Conservation (phyloP, 164 flowering plant genomes). For the Malania oleifera region DNA sequence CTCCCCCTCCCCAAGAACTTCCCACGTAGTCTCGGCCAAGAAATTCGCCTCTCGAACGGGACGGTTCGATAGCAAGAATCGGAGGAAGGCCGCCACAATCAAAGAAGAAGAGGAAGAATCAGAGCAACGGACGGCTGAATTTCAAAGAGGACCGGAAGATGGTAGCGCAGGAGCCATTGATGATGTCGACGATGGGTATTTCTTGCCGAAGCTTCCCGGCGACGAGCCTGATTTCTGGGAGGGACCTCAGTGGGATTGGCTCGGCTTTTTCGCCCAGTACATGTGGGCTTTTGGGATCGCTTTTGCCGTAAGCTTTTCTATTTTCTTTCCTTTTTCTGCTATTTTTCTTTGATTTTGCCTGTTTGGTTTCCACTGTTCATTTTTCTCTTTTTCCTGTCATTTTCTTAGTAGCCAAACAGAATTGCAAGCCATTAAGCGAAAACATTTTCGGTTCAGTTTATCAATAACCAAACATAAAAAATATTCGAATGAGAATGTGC, state of each 20-base stretch:
- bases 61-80: conserved; percentile 54
- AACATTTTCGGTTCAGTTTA: too few relatives aligned
- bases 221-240: conserved; percentile 70
- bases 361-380: not conserved
- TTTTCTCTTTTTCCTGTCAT: not conserved
- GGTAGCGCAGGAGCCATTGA: not conserved
- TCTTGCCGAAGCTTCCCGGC: conserved; percentile 73
- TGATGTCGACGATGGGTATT: conserved; percentile 38
- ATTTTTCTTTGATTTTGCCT: not conserved
- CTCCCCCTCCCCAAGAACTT: conserved; percentile 6
- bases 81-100: conserved; percentile 36
- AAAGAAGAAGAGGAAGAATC: conserved; percentile 22
- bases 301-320: conserved; percentile 54
- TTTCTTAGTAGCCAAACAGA: not conserved
- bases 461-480: too few relatives aligned
- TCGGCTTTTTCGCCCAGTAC: conserved; percentile 84
- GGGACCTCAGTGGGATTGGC: conserved; percentile 73
- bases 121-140: conserved; percentile 11
- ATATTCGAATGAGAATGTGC: too few relatives aligned
- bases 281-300: conserved; percentile 87
- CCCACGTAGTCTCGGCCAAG: conserved; percentile 42
- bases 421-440: too few relatives aligned
- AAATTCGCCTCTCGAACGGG: conserved; percentile 53
- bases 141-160: not conserved
- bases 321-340: not conserved